Evolutionary conservation across 2,329 filamentous ascomycete species (phyloP).

Genomic region (Pleomassaria siparia): DNA sequence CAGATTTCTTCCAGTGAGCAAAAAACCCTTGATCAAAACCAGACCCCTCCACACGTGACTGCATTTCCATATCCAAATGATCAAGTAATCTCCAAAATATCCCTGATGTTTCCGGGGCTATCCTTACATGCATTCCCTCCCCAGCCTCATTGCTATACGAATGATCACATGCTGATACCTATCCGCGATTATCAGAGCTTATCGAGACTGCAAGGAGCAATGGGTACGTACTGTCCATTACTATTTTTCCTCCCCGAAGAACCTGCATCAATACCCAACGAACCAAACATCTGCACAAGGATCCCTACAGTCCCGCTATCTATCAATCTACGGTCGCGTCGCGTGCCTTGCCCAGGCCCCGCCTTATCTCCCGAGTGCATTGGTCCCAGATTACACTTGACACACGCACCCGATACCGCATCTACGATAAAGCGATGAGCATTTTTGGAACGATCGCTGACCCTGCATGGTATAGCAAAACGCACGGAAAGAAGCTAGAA

Average conservation of each 20-base stretch:
- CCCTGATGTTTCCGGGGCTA: slow-evolving; percentile 3
- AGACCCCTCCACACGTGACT: neutral
- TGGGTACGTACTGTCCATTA: slow-evolving; percentile 65
- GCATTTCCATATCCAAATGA: neutral
- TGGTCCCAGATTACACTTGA: slow-evolving; percentile 1
- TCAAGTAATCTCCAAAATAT: neutral
- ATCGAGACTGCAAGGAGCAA: slow-evolving; percentile 90
- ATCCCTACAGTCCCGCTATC: neutral
- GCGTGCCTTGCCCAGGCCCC: neutral
- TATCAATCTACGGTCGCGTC: neutral
- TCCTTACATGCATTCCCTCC: neutral
- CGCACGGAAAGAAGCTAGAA: slow-evolving; percentile 24
- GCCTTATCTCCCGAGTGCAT: neutral
- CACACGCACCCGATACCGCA: neutral
- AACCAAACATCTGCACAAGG: no score
- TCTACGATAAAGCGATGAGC: no score
- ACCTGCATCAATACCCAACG: neutral
- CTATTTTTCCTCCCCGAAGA: neutral
- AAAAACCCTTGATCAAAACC: no score
- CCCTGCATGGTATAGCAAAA: slow-evolving; percentile 15
- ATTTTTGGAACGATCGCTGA: slow-evolving; percentile 9
- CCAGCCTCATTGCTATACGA: neutral
- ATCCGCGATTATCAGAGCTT: slow-evolving; percentile 63
- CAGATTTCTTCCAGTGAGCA: slow-evolving; percentile 86
- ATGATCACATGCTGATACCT: slow-evolving; percentile 8